phyloP scores from a whole-genome alignment of 139 green algal genomes.

The Chlamydomonas sp. region DNA sequence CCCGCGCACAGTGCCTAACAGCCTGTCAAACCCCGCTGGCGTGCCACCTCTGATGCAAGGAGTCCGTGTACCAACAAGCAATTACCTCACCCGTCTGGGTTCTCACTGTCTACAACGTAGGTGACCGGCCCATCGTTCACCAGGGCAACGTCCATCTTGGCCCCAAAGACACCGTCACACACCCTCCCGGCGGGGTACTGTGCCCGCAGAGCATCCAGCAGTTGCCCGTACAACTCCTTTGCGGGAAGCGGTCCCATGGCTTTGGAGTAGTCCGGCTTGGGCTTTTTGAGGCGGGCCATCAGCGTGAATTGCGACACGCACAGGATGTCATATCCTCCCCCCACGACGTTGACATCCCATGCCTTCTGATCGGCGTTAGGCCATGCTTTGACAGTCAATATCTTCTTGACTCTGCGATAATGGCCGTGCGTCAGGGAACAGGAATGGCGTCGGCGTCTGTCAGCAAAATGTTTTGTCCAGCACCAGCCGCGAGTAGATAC shows the following conservation, averaged over 20 bases:
- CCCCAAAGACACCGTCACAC: background rate
- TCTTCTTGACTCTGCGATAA: conserved; percentile 56
- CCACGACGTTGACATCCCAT: background rate
- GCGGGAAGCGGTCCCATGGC: conserved; percentile 31
- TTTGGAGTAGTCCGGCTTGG: conserved; percentile 50
- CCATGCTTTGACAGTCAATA: conserved; percentile 41
- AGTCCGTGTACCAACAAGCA: too few species aligned
- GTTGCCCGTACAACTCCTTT: background rate
- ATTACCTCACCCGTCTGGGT: background rate
- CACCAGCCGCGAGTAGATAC: too few species aligned
- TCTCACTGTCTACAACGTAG: conserved; percentile 32
- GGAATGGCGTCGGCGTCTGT: too few species aligned
- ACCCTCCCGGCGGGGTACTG: background rate
- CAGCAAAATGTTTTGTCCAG: too few species aligned
- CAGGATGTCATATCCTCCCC: background rate
- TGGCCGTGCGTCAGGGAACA: too few species aligned
- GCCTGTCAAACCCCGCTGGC: too few species aligned
- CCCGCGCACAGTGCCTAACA: too few species aligned
- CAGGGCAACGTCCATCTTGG: conserved; percentile 47
- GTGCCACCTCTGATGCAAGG: too few species aligned
- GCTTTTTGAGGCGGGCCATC: conserved; percentile 47
- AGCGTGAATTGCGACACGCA: conserved; percentile 34
- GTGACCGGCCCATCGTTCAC: conserved; percentile 60
- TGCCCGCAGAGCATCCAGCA: background rate
- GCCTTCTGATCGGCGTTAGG: conserved; percentile 5